A percentile compares a stretch with the other conserved stretches of the same genome.
phyloP scores from a whole-genome alignment of 768 basidiomycete genomes.

The Xerocomus spinulosus region DNA sequence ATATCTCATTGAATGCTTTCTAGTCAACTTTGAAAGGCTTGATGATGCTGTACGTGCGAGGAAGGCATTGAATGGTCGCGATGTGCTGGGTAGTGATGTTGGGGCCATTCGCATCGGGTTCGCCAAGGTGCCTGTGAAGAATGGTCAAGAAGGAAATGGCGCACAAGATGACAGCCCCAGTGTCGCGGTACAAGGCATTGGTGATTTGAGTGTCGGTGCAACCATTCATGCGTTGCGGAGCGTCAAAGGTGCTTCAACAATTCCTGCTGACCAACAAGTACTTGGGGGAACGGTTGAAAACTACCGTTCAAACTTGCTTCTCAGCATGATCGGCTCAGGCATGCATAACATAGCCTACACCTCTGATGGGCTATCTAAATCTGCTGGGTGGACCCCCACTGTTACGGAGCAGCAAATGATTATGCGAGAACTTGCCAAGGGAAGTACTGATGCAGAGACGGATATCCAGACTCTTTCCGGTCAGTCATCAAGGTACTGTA shows the following conservation, averaged over 20 bases:
- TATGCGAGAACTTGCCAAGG: conserved; percentile 84
- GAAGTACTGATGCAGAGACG: conserved; percentile 70
- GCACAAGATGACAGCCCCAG: conserved; percentile 59
- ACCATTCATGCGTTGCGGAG: conserved; percentile 83
- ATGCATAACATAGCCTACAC: conserved; percentile 54
- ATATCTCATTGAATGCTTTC: conserved; percentile 5
- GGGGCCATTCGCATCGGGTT: conserved; percentile 97
- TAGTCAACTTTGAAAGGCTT: conserved; percentile 94
- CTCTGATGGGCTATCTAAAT: conserved; percentile 55
- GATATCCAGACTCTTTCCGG: conserved; percentile 86
- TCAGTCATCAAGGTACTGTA: conserved; percentile 35
- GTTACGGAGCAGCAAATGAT: conserved; percentile 97
- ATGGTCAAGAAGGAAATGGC: conserved; percentile 59
- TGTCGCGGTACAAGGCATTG: conserved; percentile 73
- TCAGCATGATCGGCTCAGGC: conserved; percentile 83
- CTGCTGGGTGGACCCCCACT: conserved; percentile 62
- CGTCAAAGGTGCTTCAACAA: conserved; percentile 88
- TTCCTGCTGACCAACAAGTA: conserved; percentile 91
- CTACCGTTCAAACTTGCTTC: conserved; percentile 85
- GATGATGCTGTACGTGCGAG: conserved; percentile 96
- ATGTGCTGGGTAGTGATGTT: conserved; percentile 93
- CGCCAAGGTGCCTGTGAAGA: conserved; percentile 93
- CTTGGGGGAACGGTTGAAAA: conserved; percentile 91
- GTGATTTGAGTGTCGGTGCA: conserved; percentile 80
- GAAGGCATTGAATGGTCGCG: conserved; percentile 92